phyloP scores from a whole-genome alignment of 2,329 filamentous ascomycete genomes.

The Biscogniauxia mediterranea region DNA sequence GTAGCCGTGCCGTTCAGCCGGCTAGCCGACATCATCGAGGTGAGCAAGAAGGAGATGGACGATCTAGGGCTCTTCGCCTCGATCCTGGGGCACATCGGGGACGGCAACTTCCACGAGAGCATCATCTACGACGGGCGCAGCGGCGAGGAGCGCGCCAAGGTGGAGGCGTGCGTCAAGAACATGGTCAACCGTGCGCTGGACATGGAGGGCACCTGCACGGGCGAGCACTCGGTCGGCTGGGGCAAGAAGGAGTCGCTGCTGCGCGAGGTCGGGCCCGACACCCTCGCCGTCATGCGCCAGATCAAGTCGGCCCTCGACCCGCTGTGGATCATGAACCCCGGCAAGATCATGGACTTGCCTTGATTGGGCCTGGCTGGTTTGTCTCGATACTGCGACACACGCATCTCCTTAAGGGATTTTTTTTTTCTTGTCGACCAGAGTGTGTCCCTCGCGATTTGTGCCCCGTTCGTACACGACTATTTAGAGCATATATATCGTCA shows the following conservation, averaged over 20 bases:
- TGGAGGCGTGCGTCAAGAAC: conserved; percentile 78
- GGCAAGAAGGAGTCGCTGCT: conserved; percentile 80
- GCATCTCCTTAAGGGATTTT: too few relatives aligned
- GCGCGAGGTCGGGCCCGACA: conserved; percentile 77
- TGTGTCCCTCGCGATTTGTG: too few relatives aligned
- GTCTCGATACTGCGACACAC: not conserved
- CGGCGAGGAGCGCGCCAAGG: conserved; percentile 67
- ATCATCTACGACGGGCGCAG: conserved; percentile 81
- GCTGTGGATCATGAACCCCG: conserved; percentile 85
- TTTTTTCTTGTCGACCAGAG: too few relatives aligned
- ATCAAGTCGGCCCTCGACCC: conserved; percentile 85
- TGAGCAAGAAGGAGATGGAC: conserved; percentile 87
- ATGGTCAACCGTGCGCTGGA: conserved; percentile 90
- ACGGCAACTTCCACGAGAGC: conserved; percentile 92
- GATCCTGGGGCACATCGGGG: conserved; percentile 85
- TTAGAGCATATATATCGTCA: too few relatives aligned
- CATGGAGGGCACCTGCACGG: conserved; percentile 92
- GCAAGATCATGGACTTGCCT: conserved; percentile 81
- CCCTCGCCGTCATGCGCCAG: conserved; percentile 78
- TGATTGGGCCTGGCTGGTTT: conserved; percentile 19
- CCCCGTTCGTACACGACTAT: too few relatives aligned
- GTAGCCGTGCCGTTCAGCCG: conserved; percentile 78
- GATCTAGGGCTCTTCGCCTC: conserved; percentile 82
- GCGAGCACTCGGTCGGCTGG: conserved; percentile 82
- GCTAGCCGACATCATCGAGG: conserved; percentile 72